phyloP scores from a whole-genome alignment of 805 yeast species.

The Maudiozyma barnettii region DNA sequence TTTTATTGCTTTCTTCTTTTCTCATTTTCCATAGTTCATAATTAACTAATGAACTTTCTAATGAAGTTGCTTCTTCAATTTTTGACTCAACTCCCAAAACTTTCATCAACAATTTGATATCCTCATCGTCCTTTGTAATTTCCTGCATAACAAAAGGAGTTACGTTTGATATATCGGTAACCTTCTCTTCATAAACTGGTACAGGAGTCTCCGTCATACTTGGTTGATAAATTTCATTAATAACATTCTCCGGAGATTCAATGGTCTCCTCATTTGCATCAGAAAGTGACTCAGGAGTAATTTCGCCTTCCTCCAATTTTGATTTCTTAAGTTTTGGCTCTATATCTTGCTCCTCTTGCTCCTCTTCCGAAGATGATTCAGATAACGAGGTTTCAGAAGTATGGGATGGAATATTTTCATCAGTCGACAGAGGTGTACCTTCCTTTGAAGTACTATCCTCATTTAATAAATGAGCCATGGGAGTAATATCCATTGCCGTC shows the following conservation, averaged over 20 bases:
- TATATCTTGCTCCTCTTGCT: slow-evolving; percentile 10
- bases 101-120: slow-evolving; percentile 43
- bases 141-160: slow-evolving; percentile 40
- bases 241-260: not conserved
- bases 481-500: slow-evolving; percentile 11
- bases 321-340: slow-evolving; percentile 10
- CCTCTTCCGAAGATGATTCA: slow-evolving; percentile 9
- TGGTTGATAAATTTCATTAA: slow-evolving; percentile 38
- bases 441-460: slow-evolving; percentile 21
- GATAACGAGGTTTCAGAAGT: slow-evolving; percentile 12
- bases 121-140: slow-evolving; percentile 66
- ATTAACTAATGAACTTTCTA: slow-evolving; percentile 4
- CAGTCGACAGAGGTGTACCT: slow-evolving; percentile 11
- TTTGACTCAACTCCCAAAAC: slow-evolving; percentile 25
- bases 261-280: slow-evolving; percentile 1
- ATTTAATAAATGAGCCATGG: slow-evolving; percentile 25
- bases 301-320: slow-evolving; percentile 9
- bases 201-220: slow-evolving; percentile 37
- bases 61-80: not conserved
- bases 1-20: slow-evolving; percentile 9
- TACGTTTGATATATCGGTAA: slow-evolving; percentile 3
- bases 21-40: slow-evolving; percentile 20
- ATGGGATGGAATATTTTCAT: slow-evolving; percentile 5
- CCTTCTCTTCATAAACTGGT: slow-evolving; percentile 44
- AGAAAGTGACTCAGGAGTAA: slow-evolving; percentile 22